A percentile compares a stretch with the other conserved stretches of the same genome.
These are phyloP conservation scores for Vanderwaltozyma verrucispora DNA, from an alignment of 805 yeast species.

Conservation along the genomic window DNA sequence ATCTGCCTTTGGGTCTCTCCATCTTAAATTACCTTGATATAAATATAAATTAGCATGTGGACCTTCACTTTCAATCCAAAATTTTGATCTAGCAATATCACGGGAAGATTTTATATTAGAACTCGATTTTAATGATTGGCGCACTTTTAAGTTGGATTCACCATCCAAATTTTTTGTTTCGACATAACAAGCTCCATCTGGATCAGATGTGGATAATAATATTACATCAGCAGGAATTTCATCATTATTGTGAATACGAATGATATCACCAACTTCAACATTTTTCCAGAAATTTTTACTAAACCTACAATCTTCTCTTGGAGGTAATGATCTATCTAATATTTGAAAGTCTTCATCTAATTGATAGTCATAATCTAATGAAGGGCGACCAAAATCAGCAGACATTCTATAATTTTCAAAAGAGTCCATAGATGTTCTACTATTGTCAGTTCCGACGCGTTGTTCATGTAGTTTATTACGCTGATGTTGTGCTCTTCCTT, in stretches of 20 bases:
- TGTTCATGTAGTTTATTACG: neutral
- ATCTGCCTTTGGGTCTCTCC: constrained; percentile 29
- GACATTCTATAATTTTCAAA: constrained; percentile 25
- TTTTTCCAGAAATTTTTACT: constrained; percentile 47
- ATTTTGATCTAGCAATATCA: constrained; percentile 41
- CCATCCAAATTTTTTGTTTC: constrained; percentile 82
- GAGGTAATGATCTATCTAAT: constrained; percentile 45
- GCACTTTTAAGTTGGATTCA: constrained; percentile 66
- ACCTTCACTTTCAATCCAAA: constrained; percentile 73
- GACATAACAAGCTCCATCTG: constrained; percentile 60
- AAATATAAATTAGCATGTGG: constrained; percentile 72
- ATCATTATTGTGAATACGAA: constrained; percentile 61
- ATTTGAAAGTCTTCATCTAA: constrained; percentile 49
- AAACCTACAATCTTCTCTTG: constrained; percentile 27
- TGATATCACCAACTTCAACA: constrained; percentile 61
- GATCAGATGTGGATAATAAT: constrained; percentile 53
- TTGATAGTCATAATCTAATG: constrained; percentile 39
- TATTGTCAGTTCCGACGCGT: constrained; percentile 11
- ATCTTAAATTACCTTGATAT: constrained; percentile 62
- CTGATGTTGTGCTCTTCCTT: constrained; percentile 10
- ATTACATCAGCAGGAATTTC: constrained; percentile 73
- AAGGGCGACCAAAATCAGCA: constrained; percentile 28
- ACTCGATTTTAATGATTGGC: constrained; percentile 60
- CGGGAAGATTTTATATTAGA: constrained; percentile 37
- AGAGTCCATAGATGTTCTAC: constrained; percentile 32